Evolutionary conservation across 805 yeast genomes (phyloP).

Genomic region (Hanseniaspora meyeri): DNA sequence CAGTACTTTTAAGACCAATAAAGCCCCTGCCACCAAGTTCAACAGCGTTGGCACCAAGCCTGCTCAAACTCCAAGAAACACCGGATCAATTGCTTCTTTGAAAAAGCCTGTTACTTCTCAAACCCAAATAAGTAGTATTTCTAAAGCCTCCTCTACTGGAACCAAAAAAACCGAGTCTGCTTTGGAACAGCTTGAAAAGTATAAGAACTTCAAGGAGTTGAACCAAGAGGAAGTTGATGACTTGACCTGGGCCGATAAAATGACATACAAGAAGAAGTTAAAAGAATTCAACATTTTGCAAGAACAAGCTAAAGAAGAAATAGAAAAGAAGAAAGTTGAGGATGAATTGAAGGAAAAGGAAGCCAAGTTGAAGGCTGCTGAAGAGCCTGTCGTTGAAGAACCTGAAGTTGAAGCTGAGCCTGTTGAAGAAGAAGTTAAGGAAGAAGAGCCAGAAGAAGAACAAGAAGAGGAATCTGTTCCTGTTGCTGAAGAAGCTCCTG

Average conservation of each 20-base stretch:
- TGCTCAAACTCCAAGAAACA: slow-evolving; percentile 17
- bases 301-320: slow-evolving; percentile 12
- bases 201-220: slow-evolving; percentile 6
- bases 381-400: slow-evolving; percentile 15
- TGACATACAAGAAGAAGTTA: slow-evolving; percentile 13
- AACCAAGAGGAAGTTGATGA: slow-evolving; percentile 10
- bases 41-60: slow-evolving; percentile 17
- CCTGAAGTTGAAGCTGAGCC: slow-evolving; percentile 9
- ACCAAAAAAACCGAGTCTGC: slow-evolving; percentile 19
- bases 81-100: slow-evolving; percentile 18
- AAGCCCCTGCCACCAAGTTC: slow-evolving; percentile 19
- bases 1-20: slow-evolving; percentile 18
- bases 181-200: neutral
- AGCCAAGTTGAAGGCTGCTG: slow-evolving; percentile 12
- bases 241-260: slow-evolving; percentile 58
- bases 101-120: slow-evolving; percentile 19
- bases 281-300: slow-evolving; percentile 3
- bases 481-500: slow-evolving; percentile 11
- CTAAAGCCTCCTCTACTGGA: slow-evolving; percentile 22
- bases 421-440: slow-evolving; percentile 3
- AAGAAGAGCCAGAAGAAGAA: slow-evolving; percentile 3
- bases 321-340: slow-evolving; percentile 4
- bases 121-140: slow-evolving; percentile 20
- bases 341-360: slow-evolving; percentile 14
- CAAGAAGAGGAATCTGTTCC: neutral